Evolutionary conservation across 805 yeast species (phyloP), one percentile per base, ranked within the genome.

Genomic region (Alloascoidea africana): DNA sequence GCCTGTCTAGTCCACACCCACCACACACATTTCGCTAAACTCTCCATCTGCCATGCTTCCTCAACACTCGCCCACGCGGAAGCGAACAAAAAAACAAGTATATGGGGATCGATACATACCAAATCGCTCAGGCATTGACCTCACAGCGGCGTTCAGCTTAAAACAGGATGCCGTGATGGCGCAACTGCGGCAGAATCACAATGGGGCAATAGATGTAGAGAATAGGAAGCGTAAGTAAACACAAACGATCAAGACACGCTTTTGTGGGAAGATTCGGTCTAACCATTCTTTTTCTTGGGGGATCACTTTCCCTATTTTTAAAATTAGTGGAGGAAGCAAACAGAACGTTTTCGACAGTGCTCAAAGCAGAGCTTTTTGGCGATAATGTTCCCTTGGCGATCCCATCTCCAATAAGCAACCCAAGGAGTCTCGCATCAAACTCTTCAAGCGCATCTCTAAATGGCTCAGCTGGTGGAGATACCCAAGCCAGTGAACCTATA

Each of bases 71-170:
- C 41, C 42, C n/a, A 39, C 36, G 32, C 18, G 42, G 5, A 39
- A 44, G 4, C 19, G 75, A 49, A 55, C 76, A 41, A 61, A 63
- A 39, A 66, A 66, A 39, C n/a, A n/a, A n/a, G 56, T 70, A 1
- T 82, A 80, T 56, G 76, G 82, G 44, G 98, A 87, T 55, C 62
- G 97, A 39, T 85, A 75, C 54, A 83, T 91, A 17, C 98, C 98
- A 3, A 75, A 72, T 42, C 60, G 98, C 36, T 76, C 83, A 1
- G 95, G 94, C 1, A 70, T 85, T 17, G 93, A 85, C 49, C 60
- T 89, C 13, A 91, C 84, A 49, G 85, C 96, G 0, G 95, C 95
- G 4, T 79, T 75, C 53, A 69, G 75, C 41, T 57, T 76, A 36
- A 66, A 65, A 16, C 58, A 59, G 37, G 69, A 63, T 40, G 69